Percentiles rank a stretch among this genome's conserved stretches.
Evolutionary conservation across 2,329 filamentous ascomycete genomes (phyloP).

Genomic region (Coniochaeta sp.): DNA sequence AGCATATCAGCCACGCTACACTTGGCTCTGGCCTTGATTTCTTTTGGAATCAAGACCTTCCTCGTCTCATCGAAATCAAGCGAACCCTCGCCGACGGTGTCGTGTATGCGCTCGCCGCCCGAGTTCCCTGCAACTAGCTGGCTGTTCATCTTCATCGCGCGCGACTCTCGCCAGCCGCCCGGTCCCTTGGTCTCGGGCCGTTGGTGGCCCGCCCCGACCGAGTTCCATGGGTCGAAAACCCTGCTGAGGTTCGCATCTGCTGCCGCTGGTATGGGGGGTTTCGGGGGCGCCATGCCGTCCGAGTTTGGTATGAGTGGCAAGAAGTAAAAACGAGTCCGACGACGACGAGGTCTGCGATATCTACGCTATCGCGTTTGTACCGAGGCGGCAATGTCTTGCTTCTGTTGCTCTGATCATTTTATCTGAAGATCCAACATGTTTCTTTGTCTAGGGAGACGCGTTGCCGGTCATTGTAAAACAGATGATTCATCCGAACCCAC

Average conservation of each 20-base stretch:
- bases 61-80: constrained; percentile 42
- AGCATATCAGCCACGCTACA: constrained; percentile 49
- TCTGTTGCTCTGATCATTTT: no score
- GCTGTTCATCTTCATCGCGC: constrained; percentile 59
- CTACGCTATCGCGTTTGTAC: neutral
- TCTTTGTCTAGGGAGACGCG: neutral
- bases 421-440: neutral
- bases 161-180: constrained; percentile 63
- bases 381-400: no score
- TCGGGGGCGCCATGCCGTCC: constrained; percentile 12
- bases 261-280: constrained; percentile 5
- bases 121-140: constrained; percentile 57
- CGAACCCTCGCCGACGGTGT: constrained; percentile 59
- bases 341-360: neutral
- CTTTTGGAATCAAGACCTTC: constrained; percentile 34
- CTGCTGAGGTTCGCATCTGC: constrained; percentile 32
- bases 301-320: neutral
- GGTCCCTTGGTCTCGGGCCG: constrained; percentile 61
- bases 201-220: constrained; percentile 71
- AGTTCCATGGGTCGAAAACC: constrained; percentile 64
- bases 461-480: neutral
- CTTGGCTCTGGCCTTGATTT: constrained; percentile 28
- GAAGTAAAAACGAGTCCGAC: neutral
- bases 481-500: neutral
- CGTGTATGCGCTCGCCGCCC: constrained; percentile 53